These are phyloP conservation scores for Magnusiomyces starmeri DNA, from an alignment of 1,139 yeast genomes.

Conservation along the genomic window DNA sequence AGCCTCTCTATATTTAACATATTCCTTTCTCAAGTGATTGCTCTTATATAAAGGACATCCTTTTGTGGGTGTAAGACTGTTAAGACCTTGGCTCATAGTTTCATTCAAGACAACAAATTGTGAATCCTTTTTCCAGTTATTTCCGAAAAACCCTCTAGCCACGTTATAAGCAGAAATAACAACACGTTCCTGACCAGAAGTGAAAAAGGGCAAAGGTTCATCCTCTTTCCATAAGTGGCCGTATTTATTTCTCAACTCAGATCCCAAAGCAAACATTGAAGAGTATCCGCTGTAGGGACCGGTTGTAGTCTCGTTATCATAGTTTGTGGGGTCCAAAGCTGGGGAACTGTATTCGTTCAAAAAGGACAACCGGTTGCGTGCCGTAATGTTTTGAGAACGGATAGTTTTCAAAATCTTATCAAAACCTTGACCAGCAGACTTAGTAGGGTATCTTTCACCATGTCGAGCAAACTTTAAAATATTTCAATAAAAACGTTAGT, in stretches of 20 bases:
- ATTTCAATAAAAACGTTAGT: neutral
- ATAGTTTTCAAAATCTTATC: slow-evolving; percentile 6
- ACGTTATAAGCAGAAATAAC: slow-evolving; percentile 37
- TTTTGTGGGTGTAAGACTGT: slow-evolving; percentile 35
- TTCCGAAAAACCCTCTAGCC: slow-evolving; percentile 39
- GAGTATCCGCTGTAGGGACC: slow-evolving; percentile 36
- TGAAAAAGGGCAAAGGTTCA: slow-evolving; percentile 33
- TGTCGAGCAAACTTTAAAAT: slow-evolving; percentile 44
- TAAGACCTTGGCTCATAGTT: slow-evolving; percentile 35
- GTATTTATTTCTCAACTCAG: slow-evolving; percentile 33
- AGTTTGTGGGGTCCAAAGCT: slow-evolving; percentile 26
- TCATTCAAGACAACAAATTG: slow-evolving; percentile 36
- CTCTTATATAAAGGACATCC: slow-evolving; percentile 19
- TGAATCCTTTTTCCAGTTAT: slow-evolving; percentile 29
- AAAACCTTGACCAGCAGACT: neutral
- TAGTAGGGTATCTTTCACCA: slow-evolving; percentile 63
- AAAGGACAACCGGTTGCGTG: slow-evolving; percentile 33
- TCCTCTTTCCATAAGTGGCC: slow-evolving; percentile 34
- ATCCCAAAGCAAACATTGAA: slow-evolving; percentile 30
- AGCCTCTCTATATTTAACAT: slow-evolving; percentile 21
- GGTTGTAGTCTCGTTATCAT: slow-evolving; percentile 27
- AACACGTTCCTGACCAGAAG: slow-evolving; percentile 37
- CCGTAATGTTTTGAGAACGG: slow-evolving; percentile 20
- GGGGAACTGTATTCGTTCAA: slow-evolving; percentile 35
- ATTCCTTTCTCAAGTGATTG: slow-evolving; percentile 1